Percentiles rank a stretch among this genome's conserved stretches.
Conservation (phyloP, 306 rosid genomes). For the Trifolium dubium region DNA sequence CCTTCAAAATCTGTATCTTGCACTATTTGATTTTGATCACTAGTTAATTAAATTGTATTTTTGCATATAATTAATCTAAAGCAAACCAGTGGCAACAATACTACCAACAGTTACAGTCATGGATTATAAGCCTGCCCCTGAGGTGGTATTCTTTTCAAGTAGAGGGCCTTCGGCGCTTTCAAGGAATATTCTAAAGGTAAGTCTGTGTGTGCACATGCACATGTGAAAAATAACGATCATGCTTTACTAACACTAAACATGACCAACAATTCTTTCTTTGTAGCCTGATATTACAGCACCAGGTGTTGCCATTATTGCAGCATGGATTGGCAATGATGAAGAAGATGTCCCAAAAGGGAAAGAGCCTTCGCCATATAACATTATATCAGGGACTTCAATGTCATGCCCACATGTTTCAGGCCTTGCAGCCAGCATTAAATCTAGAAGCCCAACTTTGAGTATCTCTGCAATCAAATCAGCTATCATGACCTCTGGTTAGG, state of each 20-base stretch:
- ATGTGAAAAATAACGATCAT: too few species aligned
- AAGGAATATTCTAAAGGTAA: slow-evolving; percentile 72
- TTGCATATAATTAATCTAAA: slow-evolving; percentile 34
- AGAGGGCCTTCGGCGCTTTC: slow-evolving; percentile 74
- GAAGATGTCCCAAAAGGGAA: slow-evolving; percentile 38
- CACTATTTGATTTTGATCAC: background rate
- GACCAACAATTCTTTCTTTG: slow-evolving; percentile 16
- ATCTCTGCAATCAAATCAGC: slow-evolving; percentile 83
- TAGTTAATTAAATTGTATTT: background rate
- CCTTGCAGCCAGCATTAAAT: slow-evolving; percentile 60
- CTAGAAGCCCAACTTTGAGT: slow-evolving; percentile 67
- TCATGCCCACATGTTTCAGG: slow-evolving; percentile 87
- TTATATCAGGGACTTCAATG: slow-evolving; percentile 89
- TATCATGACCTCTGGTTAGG: slow-evolving; percentile 84
- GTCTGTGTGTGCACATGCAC: background rate
- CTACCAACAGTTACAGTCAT: slow-evolving; percentile 56
- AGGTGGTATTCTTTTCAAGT: slow-evolving; percentile 64
- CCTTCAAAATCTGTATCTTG: too few species aligned
- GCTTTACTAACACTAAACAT: background rate
- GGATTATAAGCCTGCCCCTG: slow-evolving; percentile 76
- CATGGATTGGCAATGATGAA: slow-evolving; percentile 62
- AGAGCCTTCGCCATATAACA: slow-evolving; percentile 47
- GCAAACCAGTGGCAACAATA: slow-evolving; percentile 78
- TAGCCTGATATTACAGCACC: slow-evolving; percentile 96
- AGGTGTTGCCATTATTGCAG: slow-evolving; percentile 85